phyloP scores from a whole-genome alignment of 371 early-diverging fungal species.

The Actinomortierella wolfii region DNA sequence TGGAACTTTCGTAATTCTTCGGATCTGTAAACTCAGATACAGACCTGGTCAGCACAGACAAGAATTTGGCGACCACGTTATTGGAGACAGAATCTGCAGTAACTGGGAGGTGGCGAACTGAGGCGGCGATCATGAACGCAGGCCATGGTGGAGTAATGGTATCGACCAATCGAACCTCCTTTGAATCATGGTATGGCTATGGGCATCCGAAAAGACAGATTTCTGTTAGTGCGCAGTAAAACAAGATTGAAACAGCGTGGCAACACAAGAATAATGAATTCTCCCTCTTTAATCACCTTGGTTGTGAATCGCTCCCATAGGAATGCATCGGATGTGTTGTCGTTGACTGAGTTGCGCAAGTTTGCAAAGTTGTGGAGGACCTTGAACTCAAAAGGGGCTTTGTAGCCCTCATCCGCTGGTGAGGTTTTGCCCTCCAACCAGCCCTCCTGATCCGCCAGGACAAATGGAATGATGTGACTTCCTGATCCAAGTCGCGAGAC shows the following conservation, averaged over 20 bases:
- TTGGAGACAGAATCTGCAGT: constrained; percentile 14
- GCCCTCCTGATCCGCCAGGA: constrained; percentile 71
- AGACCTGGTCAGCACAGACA: constrained; percentile 54
- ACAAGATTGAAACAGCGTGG: constrained; percentile 1
- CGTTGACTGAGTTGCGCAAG: constrained; percentile 74
- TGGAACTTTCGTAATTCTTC: constrained; percentile 53
- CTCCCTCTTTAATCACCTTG: constrained; percentile 47
- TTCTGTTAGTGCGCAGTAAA: background rate
- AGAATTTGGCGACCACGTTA: constrained; percentile 40
- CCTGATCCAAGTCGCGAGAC: constrained; percentile 83
- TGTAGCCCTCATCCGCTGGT: constrained; percentile 16
- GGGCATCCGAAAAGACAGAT: background rate
- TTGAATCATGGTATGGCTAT: constrained; percentile 71
- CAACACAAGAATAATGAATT: background rate
- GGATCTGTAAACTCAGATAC: constrained; percentile 53
- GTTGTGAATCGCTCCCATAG: constrained; percentile 90
- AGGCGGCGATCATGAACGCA: constrained; percentile 82
- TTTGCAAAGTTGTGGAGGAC: constrained; percentile 73
- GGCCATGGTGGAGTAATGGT: constrained; percentile 90
- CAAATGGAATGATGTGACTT: constrained; percentile 85
- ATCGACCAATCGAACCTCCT: constrained; percentile 72
- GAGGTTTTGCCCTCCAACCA: constrained; percentile 55
- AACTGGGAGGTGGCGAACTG: constrained; percentile 49
- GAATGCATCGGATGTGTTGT: constrained; percentile 71
- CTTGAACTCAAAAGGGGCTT: constrained; percentile 58